Evolutionary conservation across 495 filamentous ascomycete species (phyloP).

Genomic region (Corynascus novoguineensis): DNA sequence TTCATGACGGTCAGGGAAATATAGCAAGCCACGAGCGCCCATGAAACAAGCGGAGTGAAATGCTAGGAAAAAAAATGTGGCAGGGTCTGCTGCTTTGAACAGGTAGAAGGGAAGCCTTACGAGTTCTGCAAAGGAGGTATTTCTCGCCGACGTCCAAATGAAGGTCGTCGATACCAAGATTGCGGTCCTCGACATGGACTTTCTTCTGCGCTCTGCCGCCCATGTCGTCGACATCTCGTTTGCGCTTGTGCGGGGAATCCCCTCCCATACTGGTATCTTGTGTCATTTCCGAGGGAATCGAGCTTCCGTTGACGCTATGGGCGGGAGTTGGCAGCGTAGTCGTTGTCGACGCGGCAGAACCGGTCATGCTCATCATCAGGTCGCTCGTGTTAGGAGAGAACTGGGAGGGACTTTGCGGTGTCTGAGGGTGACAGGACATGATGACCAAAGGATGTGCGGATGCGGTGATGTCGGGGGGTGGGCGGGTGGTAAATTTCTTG

Average conservation of each 20-base stretch:
- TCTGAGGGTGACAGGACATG: slow-evolving; percentile 55
- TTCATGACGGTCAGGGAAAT: neutral
- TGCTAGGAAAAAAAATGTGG: too few species aligned
- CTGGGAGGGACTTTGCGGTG: slow-evolving; percentile 55
- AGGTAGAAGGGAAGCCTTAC: slow-evolving; percentile 51
- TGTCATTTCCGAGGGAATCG: slow-evolving; percentile 36
- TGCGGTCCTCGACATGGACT: slow-evolving; percentile 49
- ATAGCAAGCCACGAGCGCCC: slow-evolving; percentile 4
- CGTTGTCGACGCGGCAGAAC: slow-evolving; percentile 41
- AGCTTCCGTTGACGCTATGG: slow-evolving; percentile 54
- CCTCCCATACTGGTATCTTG: slow-evolving; percentile 40
- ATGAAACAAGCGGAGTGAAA: slow-evolving; percentile 7
- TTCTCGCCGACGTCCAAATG: slow-evolving; percentile 53
- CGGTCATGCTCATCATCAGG: slow-evolving; percentile 39
- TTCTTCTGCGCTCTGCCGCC: slow-evolving; percentile 51
- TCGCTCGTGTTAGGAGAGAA: slow-evolving; percentile 44
- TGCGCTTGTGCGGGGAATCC: slow-evolving; percentile 49
- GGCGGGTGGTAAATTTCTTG: slow-evolving; percentile 18
- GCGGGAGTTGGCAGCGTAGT: slow-evolving; percentile 48
- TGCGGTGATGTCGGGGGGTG: neutral
- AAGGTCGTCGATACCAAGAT: slow-evolving; percentile 50
- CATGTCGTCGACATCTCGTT: slow-evolving; percentile 43
- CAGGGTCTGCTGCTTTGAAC: slow-evolving; percentile 6
- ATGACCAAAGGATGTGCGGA: slow-evolving; percentile 28
- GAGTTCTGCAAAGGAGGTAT: slow-evolving; percentile 56